Conservation (phyloP, 2,329 filamentous ascomycete species). For the Harringtonia aguacate region DNA sequence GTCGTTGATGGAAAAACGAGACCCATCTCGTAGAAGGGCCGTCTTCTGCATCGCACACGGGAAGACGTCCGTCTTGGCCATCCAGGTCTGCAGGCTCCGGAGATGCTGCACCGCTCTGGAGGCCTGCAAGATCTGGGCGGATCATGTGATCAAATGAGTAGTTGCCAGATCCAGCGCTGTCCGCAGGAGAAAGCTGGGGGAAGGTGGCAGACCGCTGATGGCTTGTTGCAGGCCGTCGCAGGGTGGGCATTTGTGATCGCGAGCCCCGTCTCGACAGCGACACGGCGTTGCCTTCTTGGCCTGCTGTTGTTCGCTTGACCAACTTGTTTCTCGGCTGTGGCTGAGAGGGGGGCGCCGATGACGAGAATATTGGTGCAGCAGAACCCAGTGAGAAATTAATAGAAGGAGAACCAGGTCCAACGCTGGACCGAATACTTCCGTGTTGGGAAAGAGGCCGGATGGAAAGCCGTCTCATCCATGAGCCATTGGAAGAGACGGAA, state of each 20-base stretch:
- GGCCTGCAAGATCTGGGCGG: conserved; percentile 7
- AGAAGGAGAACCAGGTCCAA: conserved; percentile 55
- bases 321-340: conserved; percentile 60
- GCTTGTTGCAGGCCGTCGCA: conserved; percentile 67
- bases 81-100: conserved; percentile 9
- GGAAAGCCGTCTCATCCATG: conserved; percentile 65
- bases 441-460: conserved; percentile 53
- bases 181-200: conserved; percentile 34
- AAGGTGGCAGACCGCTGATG: conserved; percentile 66
- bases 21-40: conserved; percentile 29
- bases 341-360: conserved; percentile 21
- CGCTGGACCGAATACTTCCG: conserved; percentile 53
- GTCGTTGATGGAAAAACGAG: conserved; percentile 45
- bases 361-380: conserved; percentile 49
- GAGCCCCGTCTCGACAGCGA: conserved; percentile 35
- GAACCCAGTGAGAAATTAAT: conserved; percentile 57
- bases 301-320: conserved; percentile 59
- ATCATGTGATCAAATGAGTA: conserved; percentile 19
- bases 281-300: conserved; percentile 28
- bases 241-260: conserved; percentile 50
- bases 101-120: conserved; percentile 8
- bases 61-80: conserved; percentile 3
- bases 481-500: conserved; percentile 50
- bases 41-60: conserved; percentile 1
- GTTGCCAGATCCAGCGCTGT: conserved; percentile 13